phyloP scores from a whole-genome alignment of 73 alveolate species.

The Paramecium pentaurelia region DNA sequence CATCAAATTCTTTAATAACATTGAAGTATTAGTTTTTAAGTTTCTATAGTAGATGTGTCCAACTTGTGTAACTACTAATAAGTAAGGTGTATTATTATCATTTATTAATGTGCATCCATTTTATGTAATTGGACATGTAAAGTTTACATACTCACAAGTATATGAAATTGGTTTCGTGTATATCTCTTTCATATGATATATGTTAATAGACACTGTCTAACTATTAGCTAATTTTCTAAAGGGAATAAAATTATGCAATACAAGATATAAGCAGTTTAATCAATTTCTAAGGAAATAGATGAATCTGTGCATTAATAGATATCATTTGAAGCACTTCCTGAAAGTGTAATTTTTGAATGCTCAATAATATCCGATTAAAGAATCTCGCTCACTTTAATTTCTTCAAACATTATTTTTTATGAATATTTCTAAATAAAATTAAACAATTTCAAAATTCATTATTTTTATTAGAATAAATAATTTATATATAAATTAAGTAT shows the following conservation, averaged over 20 bases:
- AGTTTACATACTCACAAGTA: background rate
- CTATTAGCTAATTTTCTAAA: background rate
- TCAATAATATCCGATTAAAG: background rate
- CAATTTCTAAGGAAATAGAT: background rate
- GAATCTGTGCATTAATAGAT: background rate
- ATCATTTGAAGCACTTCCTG: background rate
- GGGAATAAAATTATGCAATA: background rate
- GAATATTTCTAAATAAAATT: background rate
- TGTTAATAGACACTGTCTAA: background rate
- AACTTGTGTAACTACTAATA: background rate
- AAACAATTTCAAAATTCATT: background rate
- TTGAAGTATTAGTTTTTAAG: background rate
- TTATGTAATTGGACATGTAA: background rate
- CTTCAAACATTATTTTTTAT: background rate
- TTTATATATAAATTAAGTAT: background rate
- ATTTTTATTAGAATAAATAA: background rate
- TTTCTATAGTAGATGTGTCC: background rate
- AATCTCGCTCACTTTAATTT: background rate
- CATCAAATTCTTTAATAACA: background rate
- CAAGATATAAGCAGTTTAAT: background rate
- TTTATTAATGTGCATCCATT: slow-evolving; percentile 1
- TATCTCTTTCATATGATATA: background rate
- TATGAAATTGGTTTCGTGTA: background rate
- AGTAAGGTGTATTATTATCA: background rate
- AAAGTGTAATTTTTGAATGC: background rate